Evolutionary conservation across 1,139 yeast genomes (phyloP), one percentile per base, ranked within the genome.

Genomic region (Protomyces gravidus): DNA sequence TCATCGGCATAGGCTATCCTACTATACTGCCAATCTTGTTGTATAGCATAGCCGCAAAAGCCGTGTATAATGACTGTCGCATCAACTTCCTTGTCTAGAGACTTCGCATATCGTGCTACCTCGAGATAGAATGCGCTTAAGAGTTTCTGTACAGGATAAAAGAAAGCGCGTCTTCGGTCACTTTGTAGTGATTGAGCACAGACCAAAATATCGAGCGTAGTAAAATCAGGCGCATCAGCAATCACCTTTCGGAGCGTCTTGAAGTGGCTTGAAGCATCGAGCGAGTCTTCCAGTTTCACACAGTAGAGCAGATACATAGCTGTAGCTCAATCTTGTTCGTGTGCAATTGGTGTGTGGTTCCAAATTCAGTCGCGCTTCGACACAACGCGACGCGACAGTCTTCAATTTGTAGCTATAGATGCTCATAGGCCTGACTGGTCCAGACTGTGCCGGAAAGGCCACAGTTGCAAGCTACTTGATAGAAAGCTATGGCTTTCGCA

Each of bases 381-480:
- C n/a, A 7, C 36, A 2, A 15, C 36, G 36, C 36, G 36, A 30
- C 36, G 36, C 36, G 36, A 30, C 36, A n/a, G n/a, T n/a, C n/a
- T n/a, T n/a, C n/a, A n/a, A n/a, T n/a, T n/a, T n/a, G n/a, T n/a
- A n/a, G n/a, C n/a, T n/a, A n/a, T 28, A 1, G 9, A 36, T 36
- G 42, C 47, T 53, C 26, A 53, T 53, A 9, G 58, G 50, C 33
- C 46, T 53, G 26, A 39, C 58, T 6, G 58, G 58, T 6, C 51
- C 58, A 3, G 46, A 45, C 25, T 45, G 51, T 15, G 58, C 58
- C 7, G 58, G 58, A 23, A 53, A 46, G 32, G 30, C 26, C 26
- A 53, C 58, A 13, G 25, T 36, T 7, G 58, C 48, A 23, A 6
- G 33, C 21, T 45, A 25, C 17, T 11, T 25, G 23, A n/a, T 25